These are phyloP conservation scores for Cochlearia excelsa DNA, from an alignment of 345 rosid species.

Conservation along the genomic window DNA sequence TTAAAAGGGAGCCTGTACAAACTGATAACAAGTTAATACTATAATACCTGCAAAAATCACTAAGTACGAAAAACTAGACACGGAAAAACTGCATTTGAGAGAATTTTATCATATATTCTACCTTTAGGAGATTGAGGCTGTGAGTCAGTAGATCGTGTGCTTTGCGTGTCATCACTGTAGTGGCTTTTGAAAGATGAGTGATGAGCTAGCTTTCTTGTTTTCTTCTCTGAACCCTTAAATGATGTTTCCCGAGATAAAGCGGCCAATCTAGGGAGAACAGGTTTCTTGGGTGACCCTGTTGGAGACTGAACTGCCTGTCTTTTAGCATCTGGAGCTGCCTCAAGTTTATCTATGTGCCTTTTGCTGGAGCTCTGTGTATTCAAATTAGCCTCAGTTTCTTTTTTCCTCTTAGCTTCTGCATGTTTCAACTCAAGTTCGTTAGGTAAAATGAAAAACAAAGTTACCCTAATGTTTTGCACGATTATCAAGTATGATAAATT, in stretches of 20 bases:
- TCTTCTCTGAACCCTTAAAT: conserved; percentile 56
- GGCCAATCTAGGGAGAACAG: conserved; percentile 46
- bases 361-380: conserved; percentile 44
- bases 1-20: conserved; percentile 59
- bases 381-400: conserved; percentile 32
- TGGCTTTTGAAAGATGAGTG: conserved; percentile 42
- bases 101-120: conserved; percentile 30
- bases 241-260: conserved; percentile 55
- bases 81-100: conserved; percentile 18
- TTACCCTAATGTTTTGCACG: conserved; percentile 9
- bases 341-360: conserved; percentile 53
- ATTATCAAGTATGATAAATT: conserved; percentile 19
- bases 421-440: conserved; percentile 33
- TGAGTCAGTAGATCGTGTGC: conserved; percentile 44
- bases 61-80: conserved; percentile 15
- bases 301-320: conserved; percentile 61
- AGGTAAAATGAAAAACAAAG: conserved; percentile 5
- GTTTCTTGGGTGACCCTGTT: conserved; percentile 56
- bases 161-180: conserved; percentile 48
- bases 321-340: conserved; percentile 45
- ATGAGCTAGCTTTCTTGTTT: conserved; percentile 49
- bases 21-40: conserved; percentile 21
- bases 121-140: conserved; percentile 55
- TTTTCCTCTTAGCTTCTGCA: conserved; percentile 52
- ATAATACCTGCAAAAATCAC: conserved; percentile 17